phyloP scores from a whole-genome alignment of 2,329 filamentous ascomycete species.

The Epichloe gansuensis region DNA sequence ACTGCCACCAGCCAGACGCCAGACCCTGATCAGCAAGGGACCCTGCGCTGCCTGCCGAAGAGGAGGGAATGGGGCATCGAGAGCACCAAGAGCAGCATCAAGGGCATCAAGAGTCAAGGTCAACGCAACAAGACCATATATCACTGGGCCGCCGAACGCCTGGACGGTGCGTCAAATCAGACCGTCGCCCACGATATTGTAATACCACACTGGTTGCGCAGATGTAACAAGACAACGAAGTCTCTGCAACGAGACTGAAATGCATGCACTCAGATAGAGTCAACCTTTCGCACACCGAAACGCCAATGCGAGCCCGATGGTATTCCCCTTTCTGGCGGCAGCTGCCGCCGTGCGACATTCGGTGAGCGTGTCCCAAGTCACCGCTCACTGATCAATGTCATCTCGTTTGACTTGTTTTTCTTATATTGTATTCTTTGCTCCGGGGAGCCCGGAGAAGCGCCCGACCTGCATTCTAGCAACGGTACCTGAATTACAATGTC shows the following conservation, averaged over 20 bases:
- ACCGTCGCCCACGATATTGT: background rate
- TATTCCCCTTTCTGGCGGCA: background rate
- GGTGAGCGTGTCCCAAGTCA: background rate
- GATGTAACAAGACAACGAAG: background rate
- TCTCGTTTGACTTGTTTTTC: too few species aligned
- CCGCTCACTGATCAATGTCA: too few species aligned
- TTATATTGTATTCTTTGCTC: too few species aligned
- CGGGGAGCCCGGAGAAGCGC: too few species aligned
- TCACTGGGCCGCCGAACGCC: background rate
- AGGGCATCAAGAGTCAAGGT: too few species aligned
- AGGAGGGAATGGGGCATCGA: background rate
- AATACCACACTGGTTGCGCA: background rate
- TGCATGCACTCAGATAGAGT: background rate
- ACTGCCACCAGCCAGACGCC: background rate
- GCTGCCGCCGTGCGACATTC: background rate
- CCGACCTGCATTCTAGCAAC: too few species aligned
- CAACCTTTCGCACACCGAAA: background rate
- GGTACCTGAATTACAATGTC: too few species aligned
- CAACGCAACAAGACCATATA: too few species aligned
- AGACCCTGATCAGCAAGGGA: background rate
- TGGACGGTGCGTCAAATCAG: background rate
- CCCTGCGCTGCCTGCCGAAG: too few species aligned
- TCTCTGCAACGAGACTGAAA: background rate
- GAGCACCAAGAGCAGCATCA: too few species aligned
- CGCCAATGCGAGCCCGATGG: background rate